Evolutionary conservation across 164 flowering plant species (phyloP).

Genomic region (Liriodendron chinense): DNA sequence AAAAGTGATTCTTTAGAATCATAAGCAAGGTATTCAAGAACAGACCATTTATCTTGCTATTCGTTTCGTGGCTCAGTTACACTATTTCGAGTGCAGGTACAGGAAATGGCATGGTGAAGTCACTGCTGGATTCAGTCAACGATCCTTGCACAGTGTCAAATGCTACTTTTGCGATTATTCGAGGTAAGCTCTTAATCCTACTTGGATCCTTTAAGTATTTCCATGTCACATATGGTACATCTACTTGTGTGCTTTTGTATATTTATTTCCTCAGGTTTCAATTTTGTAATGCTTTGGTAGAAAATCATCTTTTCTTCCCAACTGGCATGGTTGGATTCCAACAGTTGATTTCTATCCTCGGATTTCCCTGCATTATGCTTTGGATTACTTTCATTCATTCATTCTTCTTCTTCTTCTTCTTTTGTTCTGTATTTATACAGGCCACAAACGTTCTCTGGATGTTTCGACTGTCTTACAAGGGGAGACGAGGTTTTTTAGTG

Average conservation of each 20-base stretch:
- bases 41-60: not conserved
- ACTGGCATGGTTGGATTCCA: not conserved
- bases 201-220: not conserved
- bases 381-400: no score
- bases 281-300: not conserved
- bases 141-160: slow-evolving; percentile 55
- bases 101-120: slow-evolving; percentile 95
- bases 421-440: slow-evolving; percentile 31
- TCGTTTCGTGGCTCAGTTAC: not conserved
- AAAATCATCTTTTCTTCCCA: not conserved
- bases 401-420: not conserved
- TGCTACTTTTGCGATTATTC: slow-evolving; percentile 70
- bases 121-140: slow-evolving; percentile 78
- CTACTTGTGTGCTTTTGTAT: not conserved
- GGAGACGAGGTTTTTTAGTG: slow-evolving; percentile 67
- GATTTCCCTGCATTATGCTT: not conserved
- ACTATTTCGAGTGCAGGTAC: slow-evolving; percentile 54
- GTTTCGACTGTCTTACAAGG: slow-evolving; percentile 85
- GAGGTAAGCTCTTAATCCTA: slow-evolving; percentile 45
- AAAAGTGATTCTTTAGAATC: no score
- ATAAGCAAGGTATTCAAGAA: not conserved
- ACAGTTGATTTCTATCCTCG: not conserved
- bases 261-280: no score
- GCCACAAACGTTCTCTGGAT: slow-evolving; percentile 75
- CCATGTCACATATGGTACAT: not conserved